These are phyloP conservation scores for Lachnellula willkommii DNA, from an alignment of 2,329 filamentous ascomycete species.

Conservation along the genomic window DNA sequence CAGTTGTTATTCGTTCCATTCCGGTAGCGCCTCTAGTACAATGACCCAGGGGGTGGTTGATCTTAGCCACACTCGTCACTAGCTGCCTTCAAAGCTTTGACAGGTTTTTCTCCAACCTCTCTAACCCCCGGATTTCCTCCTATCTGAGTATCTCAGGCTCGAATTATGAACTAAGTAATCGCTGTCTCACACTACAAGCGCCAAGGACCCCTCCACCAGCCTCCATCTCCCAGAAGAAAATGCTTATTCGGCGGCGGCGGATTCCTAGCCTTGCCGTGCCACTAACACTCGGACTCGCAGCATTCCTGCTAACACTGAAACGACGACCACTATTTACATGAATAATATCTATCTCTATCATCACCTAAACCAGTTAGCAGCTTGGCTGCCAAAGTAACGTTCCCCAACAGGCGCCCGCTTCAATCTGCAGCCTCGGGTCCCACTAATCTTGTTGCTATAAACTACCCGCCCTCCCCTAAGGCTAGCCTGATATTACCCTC, in stretches of 20 bases:
- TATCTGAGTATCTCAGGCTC: not conserved
- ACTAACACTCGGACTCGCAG: not conserved
- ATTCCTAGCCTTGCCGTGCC: too few species aligned
- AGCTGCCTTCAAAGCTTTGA: not conserved
- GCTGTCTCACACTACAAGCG: too few species aligned
- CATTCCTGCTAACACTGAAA: not conserved
- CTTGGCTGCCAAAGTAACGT: not conserved
- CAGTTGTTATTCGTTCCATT: not conserved
- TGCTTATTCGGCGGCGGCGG: too few species aligned
- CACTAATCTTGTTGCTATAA: not conserved
- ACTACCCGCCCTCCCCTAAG: not conserved
- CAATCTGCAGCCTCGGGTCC: not conserved
- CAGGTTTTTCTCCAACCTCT: not conserved
- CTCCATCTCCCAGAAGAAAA: too few species aligned
- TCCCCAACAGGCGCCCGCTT: not conserved
- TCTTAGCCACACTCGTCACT: slow-evolving; percentile 10
- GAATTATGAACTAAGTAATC: not conserved
- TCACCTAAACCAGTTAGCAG: not conserved
- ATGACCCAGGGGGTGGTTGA: slow-evolving; percentile 4
- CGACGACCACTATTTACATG: not conserved
- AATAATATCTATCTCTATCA: not conserved
- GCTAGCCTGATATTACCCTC: not conserved
- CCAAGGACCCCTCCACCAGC: too few species aligned
- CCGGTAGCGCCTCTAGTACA: not conserved
- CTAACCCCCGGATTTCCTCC: not conserved